Evolutionary conservation across 2,329 filamentous ascomycete species (phyloP).

Genomic region (Dactylonectria macrodidyma): DNA sequence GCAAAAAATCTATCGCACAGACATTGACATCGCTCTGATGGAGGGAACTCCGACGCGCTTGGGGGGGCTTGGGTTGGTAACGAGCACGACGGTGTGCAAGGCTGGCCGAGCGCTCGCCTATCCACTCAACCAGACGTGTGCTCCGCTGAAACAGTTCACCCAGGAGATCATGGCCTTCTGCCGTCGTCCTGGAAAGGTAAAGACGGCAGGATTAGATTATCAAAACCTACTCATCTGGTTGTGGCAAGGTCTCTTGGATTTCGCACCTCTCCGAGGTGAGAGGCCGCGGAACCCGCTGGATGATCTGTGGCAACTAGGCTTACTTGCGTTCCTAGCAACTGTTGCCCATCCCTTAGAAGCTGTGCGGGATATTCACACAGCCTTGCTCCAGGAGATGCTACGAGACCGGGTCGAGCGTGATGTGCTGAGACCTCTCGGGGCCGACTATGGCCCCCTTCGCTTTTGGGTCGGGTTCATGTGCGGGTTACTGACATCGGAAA

Average conservation of each 20-base stretch:
- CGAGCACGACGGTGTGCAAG: neutral
- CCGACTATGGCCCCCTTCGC: slow-evolving; percentile 26
- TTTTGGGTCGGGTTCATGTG: slow-evolving; percentile 38
- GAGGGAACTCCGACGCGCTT: slow-evolving; percentile 32
- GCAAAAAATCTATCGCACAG: slow-evolving; percentile 40
- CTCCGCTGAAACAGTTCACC: slow-evolving; percentile 16
- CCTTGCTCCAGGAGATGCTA: slow-evolving; percentile 25
- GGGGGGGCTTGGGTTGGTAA: slow-evolving; percentile 22
- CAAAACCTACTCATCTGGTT: slow-evolving; percentile 36
- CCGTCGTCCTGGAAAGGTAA: slow-evolving; percentile 18
- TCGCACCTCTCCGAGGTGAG: slow-evolving; percentile 23
- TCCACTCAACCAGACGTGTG: slow-evolving; percentile 26
- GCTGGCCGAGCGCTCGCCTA: slow-evolving; percentile 4
- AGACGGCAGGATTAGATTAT: slow-evolving; percentile 30
- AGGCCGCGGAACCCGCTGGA: slow-evolving; percentile 29
- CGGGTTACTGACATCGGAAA: slow-evolving; percentile 22
- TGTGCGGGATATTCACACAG: slow-evolving; percentile 20
- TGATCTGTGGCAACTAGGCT: slow-evolving; percentile 32
- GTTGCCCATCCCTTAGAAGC: slow-evolving; percentile 27
- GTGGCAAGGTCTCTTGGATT: slow-evolving; percentile 33
- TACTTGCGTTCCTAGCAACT: slow-evolving; percentile 32
- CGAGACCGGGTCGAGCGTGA: slow-evolving; percentile 7
- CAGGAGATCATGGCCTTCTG: slow-evolving; percentile 30
- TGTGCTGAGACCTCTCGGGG: neutral
- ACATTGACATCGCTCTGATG: slow-evolving; percentile 27